Evolutionary conservation across 1,139 yeast species (phyloP), one percentile per base, ranked within the genome.

Genomic region (Zygoascus hellenicus): DNA sequence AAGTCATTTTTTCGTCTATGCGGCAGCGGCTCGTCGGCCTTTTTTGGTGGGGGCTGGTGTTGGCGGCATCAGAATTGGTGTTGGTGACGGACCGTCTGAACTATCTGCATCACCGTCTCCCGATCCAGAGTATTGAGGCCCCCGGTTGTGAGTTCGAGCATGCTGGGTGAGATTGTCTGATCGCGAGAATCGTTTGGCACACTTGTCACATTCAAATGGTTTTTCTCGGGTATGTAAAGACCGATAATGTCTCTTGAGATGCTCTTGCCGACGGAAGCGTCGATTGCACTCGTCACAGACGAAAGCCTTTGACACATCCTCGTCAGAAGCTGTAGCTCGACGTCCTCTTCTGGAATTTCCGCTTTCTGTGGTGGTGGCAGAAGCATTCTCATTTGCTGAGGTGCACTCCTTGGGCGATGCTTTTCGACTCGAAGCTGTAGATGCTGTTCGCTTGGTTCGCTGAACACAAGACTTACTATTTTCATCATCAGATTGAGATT

Each of bases 131-230:
- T 34, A 42, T 13, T 39, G 40, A 29, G 17, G 42, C 32, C 39
- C 40, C 19, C 42, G 43, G 29, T 42, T 41, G 45, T 83, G 92
- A 7, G 81, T 79, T 56, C 83, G 81, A 53, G 81, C 74, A 65
- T 84, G 95, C 66, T 84, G 92, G 41, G 81, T 77, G 57, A 84
- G 69, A 58, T 84, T 84, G 62, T 84, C 95, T 14, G 84, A 76
- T 53, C 95, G 72, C 53, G 89, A 81, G 58, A 84, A 84, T 60
- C 80, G 79, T 66, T 83, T 84, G 45, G 77, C 76, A 61, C 95
- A 84, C 31, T 78, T 72, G n/a, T 70, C 68, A 65, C 95, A 84
- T 54, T 73, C 79, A 64, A 75, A 84, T 0, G 95, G 94, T 63
- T 83, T 82, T 51, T 82, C 89, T 51, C 80, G 76, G 17, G 90